Conservation (phyloP, 768 basidiomycete genomes). For the Leccinum sublutescens region DNA sequence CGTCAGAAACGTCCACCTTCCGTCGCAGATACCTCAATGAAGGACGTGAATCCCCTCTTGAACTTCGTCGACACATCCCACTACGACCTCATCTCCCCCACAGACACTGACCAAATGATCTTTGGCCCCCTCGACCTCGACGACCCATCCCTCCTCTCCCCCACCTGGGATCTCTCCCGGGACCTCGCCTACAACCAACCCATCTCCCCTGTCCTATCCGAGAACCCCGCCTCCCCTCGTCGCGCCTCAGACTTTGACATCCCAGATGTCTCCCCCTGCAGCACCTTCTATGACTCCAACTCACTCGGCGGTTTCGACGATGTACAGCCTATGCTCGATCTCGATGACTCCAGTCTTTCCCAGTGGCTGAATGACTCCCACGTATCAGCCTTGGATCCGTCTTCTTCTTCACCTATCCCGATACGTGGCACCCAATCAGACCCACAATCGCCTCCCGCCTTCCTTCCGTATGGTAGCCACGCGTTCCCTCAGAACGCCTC, state of each 20-base stretch:
- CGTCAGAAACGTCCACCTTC: slow-evolving; percentile 30
- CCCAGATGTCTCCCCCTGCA: slow-evolving; percentile 39
- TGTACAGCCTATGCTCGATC: slow-evolving; percentile 38
- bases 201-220: slow-evolving; percentile 41
- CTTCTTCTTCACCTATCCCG: slow-evolving; percentile 60
- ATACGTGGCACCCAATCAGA: slow-evolving; percentile 49
- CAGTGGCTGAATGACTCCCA: slow-evolving; percentile 69
- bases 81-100: slow-evolving; percentile 33
- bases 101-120: slow-evolving; percentile 34
- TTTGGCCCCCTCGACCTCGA: slow-evolving; percentile 36
- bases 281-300: slow-evolving; percentile 35
- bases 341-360: slow-evolving; percentile 42
- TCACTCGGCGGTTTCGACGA: slow-evolving; percentile 33
- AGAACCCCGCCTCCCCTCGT: slow-evolving; percentile 40
- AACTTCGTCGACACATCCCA: slow-evolving; percentile 45
- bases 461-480: slow-evolving; percentile 48
- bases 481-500: slow-evolving; percentile 48
- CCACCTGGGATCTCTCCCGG: slow-evolving; percentile 28
- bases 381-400: slow-evolving; percentile 29
- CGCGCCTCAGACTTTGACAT: slow-evolving; percentile 42
- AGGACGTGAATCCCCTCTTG: slow-evolving; percentile 24
- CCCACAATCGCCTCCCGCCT: slow-evolving; percentile 44
- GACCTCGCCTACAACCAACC: slow-evolving; percentile 38
- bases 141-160: slow-evolving; percentile 28
- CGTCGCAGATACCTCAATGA: slow-evolving; percentile 26